Base-by-base conservation (phyloP, 2,329 filamentous ascomycete species). In the Fusarium phyllophilum region DNA sequence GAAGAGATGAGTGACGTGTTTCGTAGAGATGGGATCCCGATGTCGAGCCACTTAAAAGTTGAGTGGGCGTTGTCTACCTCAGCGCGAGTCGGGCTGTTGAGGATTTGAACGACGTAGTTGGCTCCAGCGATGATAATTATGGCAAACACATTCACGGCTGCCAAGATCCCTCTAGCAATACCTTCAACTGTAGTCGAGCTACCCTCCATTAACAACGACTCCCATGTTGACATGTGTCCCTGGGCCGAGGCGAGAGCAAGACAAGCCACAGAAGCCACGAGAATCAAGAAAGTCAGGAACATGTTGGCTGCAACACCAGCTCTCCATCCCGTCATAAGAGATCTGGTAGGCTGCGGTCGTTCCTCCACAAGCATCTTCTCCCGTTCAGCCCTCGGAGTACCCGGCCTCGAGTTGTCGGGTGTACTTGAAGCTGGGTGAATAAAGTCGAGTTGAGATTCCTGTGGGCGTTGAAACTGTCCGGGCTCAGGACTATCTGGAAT, bases 71-170 rank as follows among this genome's bases (percentile, higher is more conserved):
- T 77, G 34, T 83, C 80, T 14, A 89, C 76, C 73, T 89, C 87
- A 17, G 78, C 78, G 45, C 87, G 83, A 13, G 86, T 89, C 11
- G 88, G 88, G 71, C 87, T 89, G 73, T 82, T 84, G 18, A 89
- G 83, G n/a, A 88, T 82, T 77, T 89, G 88, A 65, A 88, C 86
- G 44, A 83, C 81, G 74, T 89, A 89, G 79, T 88, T 88, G 17
- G 84, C 87, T 7, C 84, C 85, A 2, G 84, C 84, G 18, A 89
- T 77, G 26, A 89, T 71, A 9, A 83, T 79, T 10, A 86, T 75
- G 13, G 80, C 81, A 46, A 85, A 80, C 5, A 85, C 74, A 76
- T 85, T 88, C 67, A 88, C 83, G 26, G 83, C 78, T 13, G 82
- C 84, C 55, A 85, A 83, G 31, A 88, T 72, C 0, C 84, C 85